phyloP scores from a whole-genome alignment of 768 basidiomycete genomes.

The Leucocoprinus sp. region DNA sequence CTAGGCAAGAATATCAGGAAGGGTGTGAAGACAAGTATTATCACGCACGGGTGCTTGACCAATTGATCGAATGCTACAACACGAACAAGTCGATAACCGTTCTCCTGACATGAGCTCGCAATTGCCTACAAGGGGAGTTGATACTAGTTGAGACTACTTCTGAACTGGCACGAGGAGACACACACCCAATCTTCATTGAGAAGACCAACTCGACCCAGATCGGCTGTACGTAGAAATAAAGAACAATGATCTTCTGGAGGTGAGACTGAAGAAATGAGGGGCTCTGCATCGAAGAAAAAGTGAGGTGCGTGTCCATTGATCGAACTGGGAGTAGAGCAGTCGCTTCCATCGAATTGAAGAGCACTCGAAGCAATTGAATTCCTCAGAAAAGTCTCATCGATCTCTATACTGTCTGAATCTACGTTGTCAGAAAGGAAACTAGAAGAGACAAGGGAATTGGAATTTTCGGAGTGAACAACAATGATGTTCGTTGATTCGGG shows the following conservation, averaged over 20 bases:
- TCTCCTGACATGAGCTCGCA: conserved; percentile 27
- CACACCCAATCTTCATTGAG: conserved; percentile 75
- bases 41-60: conserved; percentile 27
- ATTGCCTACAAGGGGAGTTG: conserved; percentile 36
- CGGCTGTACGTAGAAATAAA: conserved; percentile 54
- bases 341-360: conserved; percentile 5
- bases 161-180: conserved; percentile 2
- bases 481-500: conserved; percentile 45
- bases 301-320: conserved; percentile 1
- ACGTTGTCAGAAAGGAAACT: conserved; percentile 13
- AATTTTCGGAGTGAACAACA: conserved; percentile 27
- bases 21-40: not conserved
- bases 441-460: conserved; percentile 12
- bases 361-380: conserved; percentile 25
- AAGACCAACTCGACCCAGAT: conserved; percentile 57
- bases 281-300: conserved; percentile 18
- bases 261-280: conserved; percentile 27
- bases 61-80: conserved; percentile 44
- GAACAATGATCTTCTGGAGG: conserved; percentile 40
- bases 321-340: not conserved
- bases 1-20: conserved; percentile 20
- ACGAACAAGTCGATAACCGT: conserved; percentile 44
- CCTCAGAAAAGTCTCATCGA: conserved; percentile 65
- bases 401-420: conserved; percentile 48
- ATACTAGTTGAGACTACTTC: conserved; percentile 13